phyloP scores from a whole-genome alignment of 306 rosid species.

The Lithocarpus polystachyus region DNA sequence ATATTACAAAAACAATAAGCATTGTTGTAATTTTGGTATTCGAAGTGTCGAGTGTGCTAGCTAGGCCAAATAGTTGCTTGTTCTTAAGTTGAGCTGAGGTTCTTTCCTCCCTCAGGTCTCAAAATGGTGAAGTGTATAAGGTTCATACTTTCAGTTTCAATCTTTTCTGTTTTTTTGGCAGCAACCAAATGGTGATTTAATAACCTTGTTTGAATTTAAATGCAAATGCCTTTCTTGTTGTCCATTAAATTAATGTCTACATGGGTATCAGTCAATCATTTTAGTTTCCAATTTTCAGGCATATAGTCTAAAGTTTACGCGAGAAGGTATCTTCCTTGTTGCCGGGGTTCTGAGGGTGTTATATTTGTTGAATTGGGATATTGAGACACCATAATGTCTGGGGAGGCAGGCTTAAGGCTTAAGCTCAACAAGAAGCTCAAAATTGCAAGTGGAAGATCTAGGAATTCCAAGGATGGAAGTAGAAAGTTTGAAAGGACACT shows the following conservation, averaged over 20 bases:
- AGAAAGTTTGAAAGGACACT: neutral
- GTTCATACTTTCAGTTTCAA: neutral
- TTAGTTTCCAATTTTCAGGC: neutral
- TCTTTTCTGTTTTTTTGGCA: neutral
- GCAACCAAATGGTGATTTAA: neutral
- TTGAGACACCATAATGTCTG: constrained; percentile 31
- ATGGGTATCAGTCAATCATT: neutral
- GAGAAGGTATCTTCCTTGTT: neutral
- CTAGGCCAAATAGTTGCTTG: neutral
- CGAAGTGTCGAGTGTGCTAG: neutral
- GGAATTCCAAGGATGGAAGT: constrained; percentile 10
- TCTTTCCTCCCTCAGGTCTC: neutral
- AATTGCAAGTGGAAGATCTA: constrained; percentile 19
- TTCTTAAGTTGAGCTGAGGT: neutral
- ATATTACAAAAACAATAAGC: neutral
- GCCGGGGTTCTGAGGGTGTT: neutral
- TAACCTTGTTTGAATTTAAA: neutral
- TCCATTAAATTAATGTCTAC: neutral
- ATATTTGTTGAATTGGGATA: neutral
- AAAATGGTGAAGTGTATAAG: neutral
- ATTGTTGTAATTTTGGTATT: neutral
- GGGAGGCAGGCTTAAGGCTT: constrained; percentile 25
- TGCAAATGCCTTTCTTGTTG: neutral
- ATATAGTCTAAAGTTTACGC: neutral
- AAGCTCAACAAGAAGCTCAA: constrained; percentile 39